Percentiles rank a stretch among this genome's conserved stretches.
Conservation (phyloP, 768 basidiomycete genomes). For the Scleroderma bovista region DNA sequence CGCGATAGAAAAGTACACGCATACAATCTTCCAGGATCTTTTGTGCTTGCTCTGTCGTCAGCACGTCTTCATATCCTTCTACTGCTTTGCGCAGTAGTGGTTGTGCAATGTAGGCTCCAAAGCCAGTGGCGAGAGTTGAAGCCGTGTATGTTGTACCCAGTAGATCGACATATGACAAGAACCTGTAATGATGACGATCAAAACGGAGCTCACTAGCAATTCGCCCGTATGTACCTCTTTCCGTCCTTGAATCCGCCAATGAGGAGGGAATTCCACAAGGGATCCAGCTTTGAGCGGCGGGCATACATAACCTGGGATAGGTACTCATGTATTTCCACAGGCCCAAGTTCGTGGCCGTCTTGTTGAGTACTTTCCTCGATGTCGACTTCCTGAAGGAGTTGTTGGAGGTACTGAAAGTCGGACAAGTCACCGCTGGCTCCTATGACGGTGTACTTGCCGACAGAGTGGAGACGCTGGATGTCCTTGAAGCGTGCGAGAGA, state of each 20-base stretch:
- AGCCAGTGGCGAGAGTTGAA: constrained; percentile 92
- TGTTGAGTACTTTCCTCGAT: constrained; percentile 74
- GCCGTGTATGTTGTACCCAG: constrained; percentile 95
- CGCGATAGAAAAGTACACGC: constrained; percentile 93
- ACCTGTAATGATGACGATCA: constrained; percentile 42
- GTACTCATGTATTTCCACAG: constrained; percentile 89
- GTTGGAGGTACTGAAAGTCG: constrained; percentile 93
- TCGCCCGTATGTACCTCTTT: constrained; percentile 46
- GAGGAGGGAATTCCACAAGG: constrained; percentile 91
- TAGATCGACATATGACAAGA: constrained; percentile 91
- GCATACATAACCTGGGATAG: constrained; percentile 87
- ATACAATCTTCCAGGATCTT: constrained; percentile 80
- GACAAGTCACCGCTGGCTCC: constrained; percentile 96
- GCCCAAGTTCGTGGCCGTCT: constrained; percentile 82
- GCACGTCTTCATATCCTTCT: constrained; percentile 67
- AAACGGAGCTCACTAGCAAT: not conserved
- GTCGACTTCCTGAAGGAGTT: constrained; percentile 68
- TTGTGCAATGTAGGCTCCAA: constrained; percentile 88
- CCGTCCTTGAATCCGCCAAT: constrained; percentile 90
- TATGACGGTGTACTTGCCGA: constrained; percentile 80
- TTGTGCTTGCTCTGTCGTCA: constrained; percentile 77
- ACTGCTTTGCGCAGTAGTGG: constrained; percentile 89
- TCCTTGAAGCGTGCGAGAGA: constrained; percentile 97
- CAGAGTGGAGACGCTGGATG: constrained; percentile 78
- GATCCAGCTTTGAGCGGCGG: constrained; percentile 82